Conservation (phyloP, 1,284 basidiomycete genomes). For the Marasmius tenuissimus region DNA sequence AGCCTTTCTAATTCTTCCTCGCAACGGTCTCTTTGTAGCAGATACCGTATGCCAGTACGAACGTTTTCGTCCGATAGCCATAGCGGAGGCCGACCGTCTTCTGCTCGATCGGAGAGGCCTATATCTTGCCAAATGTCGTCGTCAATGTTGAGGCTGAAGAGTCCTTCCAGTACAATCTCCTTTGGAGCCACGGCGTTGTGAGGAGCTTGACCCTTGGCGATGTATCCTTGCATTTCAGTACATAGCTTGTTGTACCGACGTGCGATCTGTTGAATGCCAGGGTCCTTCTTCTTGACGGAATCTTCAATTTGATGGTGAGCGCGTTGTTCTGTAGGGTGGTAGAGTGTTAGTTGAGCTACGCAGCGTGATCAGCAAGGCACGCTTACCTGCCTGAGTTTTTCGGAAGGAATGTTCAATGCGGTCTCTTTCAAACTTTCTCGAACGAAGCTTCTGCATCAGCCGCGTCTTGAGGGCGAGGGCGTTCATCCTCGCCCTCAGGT, state of each 20-base stretch:
- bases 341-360: too few relatives aligned
- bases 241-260: slow-evolving; percentile 16
- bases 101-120: too few relatives aligned
- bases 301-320: slow-evolving; percentile 1
- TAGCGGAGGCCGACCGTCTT: too few relatives aligned
- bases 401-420: slow-evolving; percentile 3
- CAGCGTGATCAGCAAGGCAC: not conserved
- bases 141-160: not conserved
- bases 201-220: not conserved
- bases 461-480: slow-evolving; percentile 2
- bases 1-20: too few relatives aligned
- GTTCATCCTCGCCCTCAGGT: slow-evolving; percentile 1
- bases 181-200: not conserved
- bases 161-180: not conserved
- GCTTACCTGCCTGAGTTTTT: not conserved
- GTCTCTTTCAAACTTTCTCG: slow-evolving; percentile 9
- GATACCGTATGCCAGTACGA: too few relatives aligned
- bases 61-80: too few relatives aligned
- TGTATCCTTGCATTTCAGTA: not conserved
- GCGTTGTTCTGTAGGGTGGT: slow-evolving; percentile 3
- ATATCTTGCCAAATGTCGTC: not conserved
- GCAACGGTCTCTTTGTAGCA: too few relatives aligned
- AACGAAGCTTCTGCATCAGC: not conserved
- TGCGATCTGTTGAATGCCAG: slow-evolving; percentile 11
- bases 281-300: slow-evolving; percentile 8